Conservation (phyloP, 2,329 filamentous ascomycete species). For the Exophiala calicioides region DNA sequence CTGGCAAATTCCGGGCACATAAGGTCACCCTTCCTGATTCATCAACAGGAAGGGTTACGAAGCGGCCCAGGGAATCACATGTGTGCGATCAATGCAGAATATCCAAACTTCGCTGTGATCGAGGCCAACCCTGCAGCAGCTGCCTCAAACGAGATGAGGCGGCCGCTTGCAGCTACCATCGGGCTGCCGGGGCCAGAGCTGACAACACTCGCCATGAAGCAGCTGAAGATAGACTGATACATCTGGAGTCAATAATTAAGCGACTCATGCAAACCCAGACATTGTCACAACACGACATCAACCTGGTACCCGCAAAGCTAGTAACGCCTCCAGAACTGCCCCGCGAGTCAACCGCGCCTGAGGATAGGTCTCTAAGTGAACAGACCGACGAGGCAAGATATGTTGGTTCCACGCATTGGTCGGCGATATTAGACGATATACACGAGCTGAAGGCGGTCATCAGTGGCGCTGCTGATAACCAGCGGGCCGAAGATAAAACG, state of each 20-base stretch:
- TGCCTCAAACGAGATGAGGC: slow-evolving; percentile 74
- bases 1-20: slow-evolving; percentile 51
- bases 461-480: background rate
- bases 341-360: background rate
- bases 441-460: slow-evolving; percentile 21
- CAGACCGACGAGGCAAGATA: slow-evolving; percentile 28
- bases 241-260: slow-evolving; percentile 20
- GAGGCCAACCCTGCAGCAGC: slow-evolving; percentile 42
- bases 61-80: slow-evolving; percentile 84
- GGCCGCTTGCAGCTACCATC: slow-evolving; percentile 78
- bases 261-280: slow-evolving; percentile 19
- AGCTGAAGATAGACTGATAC: slow-evolving; percentile 22
- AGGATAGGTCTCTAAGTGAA: background rate
- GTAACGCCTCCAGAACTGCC: slow-evolving; percentile 1
- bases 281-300: background rate
- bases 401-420: slow-evolving; percentile 45
- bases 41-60: slow-evolving; percentile 65
- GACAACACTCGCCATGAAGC: slow-evolving; percentile 2
- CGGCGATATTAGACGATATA: slow-evolving; percentile 40
- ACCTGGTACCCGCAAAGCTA: background rate
- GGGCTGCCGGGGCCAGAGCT: background rate
- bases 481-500: background rate
- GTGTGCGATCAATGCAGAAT: slow-evolving; percentile 48
- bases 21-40: slow-evolving; percentile 50
- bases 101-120: slow-evolving; percentile 45